Evolutionary conservation across 2,329 filamentous ascomycete species (phyloP), one percentile per base, ranked within the genome.

Genomic region (Paraphaeosphaeria minitans): DNA sequence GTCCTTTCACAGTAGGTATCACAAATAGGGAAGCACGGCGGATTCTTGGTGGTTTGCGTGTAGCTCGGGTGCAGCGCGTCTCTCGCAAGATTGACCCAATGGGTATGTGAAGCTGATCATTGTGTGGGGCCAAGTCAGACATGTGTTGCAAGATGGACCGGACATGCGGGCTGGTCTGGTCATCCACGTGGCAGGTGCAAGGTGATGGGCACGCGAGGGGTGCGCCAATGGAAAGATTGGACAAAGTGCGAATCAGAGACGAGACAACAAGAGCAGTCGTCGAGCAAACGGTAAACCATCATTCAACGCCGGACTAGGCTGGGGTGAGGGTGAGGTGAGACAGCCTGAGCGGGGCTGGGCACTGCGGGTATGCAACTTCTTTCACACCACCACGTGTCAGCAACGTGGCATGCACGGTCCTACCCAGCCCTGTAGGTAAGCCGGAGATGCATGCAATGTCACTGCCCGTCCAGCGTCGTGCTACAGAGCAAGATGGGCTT

Each of bases 401-500:
- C 39, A 53, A 53, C 41, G 51, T 53, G 51, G 51, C 41, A 41
- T n/a, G 51, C 51, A 53, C 41, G 51, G 51, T 19, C 51, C 51
- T 43, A 19, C 39, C n/a, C 51, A 45, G 51, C 39, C 41, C 27
- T 22, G 49, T 24, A 27, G 49, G 39, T 53, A 37, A 35, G 41
- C 39, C 37, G 39, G 39, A 43, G 42, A 12, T 45, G 31, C 39
- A 14, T 45, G 27, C 24, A 24, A 27, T 19, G 47, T 35, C 31
- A 21, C 21, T 50, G 31, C n/a, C 19, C 13, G 1, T n/a, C 37
- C 37, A n/a, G 37, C n/a, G 37, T 39, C 4, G 37, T 39, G 7
- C 16, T 19, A 39, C 37, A n/a, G 37, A 16, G 14, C 37, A 19
- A 39, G 35, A 39, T 16, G n/a, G 37, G 37, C 16, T 5, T 39